Percentiles rank a stretch among this genome's conserved stretches.
These are phyloP conservation scores for Casuarina equisetifolia DNA, from an alignment of 306 rosid species.

Conservation along the genomic window DNA sequence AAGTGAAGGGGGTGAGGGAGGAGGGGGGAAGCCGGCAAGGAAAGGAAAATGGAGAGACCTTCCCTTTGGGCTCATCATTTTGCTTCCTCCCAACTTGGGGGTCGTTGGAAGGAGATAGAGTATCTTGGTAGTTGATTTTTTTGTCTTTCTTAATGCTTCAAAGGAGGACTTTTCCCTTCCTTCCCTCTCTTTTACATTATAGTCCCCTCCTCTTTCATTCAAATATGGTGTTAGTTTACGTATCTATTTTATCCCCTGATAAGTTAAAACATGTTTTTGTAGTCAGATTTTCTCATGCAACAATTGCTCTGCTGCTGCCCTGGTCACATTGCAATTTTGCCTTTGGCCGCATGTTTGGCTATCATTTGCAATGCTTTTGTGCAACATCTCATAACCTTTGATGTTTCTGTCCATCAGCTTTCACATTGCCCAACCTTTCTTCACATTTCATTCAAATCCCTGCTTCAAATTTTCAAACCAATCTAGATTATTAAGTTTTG, in stretches of 20 bases:
- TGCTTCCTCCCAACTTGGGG: slow-evolving; percentile 1
- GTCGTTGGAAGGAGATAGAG: neutral
- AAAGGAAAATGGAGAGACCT: neutral
- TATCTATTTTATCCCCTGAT: neutral
- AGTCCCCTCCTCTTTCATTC: neutral
- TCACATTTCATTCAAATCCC: neutral
- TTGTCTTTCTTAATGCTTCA: neutral
- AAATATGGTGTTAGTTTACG: neutral
- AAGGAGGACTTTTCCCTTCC: neutral
- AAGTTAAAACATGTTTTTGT: neutral
- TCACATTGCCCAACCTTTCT: neutral
- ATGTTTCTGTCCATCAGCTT: neutral
- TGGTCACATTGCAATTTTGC: too few species aligned
- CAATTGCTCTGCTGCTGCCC: too few species aligned
- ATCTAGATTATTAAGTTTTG: neutral
- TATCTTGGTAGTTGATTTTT: neutral
- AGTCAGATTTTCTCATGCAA: too few species aligned
- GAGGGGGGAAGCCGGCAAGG: neutral
- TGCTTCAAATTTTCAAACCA: neutral
- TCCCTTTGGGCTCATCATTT: neutral
- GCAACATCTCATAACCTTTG: neutral
- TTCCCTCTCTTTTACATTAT: neutral
- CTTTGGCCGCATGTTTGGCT: too few species aligned
- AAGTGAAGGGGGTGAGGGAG: neutral
- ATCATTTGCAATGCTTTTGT: neutral